Evolutionary conservation across 257 asterid genomes (phyloP).

Genomic region (Solanum habrochaites): DNA sequence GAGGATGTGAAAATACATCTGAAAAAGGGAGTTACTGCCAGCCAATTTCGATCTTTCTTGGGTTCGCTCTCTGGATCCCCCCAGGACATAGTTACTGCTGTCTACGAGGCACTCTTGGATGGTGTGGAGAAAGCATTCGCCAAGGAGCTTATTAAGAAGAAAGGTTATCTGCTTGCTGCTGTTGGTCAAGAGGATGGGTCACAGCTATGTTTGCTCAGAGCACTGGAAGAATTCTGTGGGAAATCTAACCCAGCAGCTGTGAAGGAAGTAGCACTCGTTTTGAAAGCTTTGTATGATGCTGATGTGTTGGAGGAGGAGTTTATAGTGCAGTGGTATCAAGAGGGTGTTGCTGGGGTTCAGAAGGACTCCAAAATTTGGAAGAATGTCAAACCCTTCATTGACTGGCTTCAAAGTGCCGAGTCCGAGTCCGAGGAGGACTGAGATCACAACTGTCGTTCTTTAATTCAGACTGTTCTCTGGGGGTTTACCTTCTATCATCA

Average conservation of each 20-base stretch:
- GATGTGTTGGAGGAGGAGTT: conserved; percentile 13
- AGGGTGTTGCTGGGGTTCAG: conserved; percentile 1
- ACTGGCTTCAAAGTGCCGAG: conserved; percentile 25
- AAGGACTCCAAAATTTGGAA: conserved; percentile 10
- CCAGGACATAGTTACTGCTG: conserved; percentile 9
- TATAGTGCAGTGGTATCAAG: conserved; percentile 11
- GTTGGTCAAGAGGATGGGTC: conserved; percentile 6
- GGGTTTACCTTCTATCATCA: not conserved
- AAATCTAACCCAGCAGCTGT: conserved; percentile 7
- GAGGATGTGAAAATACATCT: conserved; percentile 3
- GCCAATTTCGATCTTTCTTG: conserved; percentile 2
- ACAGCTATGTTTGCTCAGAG: conserved; percentile 3
- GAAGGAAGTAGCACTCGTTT: conserved; percentile 9
- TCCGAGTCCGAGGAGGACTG: conserved; percentile 16
- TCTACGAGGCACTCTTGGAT: conserved; percentile 10
- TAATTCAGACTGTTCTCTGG: not conserved
- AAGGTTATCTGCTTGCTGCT: conserved; percentile 8
- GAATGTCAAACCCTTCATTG: conserved; percentile 11
- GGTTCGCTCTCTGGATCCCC: conserved; percentile 1
- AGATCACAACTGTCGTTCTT: not conserved
- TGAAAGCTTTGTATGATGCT: conserved; percentile 12
- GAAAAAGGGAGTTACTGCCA: conserved; percentile 1
- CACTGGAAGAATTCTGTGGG: conserved; percentile 1
- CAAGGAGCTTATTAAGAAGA: conserved; percentile 15
- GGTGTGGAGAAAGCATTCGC: conserved; percentile 14